Percentiles rank a stretch among this genome's conserved stretches.
Conservation (phyloP, 2,329 filamentous ascomycete species). For the Aspergillus arachidicola region DNA sequence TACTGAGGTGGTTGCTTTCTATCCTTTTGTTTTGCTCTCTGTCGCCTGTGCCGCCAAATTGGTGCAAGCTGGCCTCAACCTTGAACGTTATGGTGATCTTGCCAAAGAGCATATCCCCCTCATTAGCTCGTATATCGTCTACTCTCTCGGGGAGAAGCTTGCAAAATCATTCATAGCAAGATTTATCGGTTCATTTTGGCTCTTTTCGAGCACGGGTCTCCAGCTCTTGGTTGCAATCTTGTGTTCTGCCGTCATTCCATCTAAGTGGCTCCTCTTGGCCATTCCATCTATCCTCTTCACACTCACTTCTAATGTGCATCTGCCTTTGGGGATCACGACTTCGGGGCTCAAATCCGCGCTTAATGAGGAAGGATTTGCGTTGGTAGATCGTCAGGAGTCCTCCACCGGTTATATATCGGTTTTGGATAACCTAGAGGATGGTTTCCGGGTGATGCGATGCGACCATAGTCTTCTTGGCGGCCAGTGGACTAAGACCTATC, state of each 20-base stretch:
- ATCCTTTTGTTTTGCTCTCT: constrained; percentile 68
- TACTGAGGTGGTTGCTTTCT: constrained; percentile 73
- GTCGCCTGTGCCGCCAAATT: constrained; percentile 65
- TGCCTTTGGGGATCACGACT: constrained; percentile 63
- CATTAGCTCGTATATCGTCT: constrained; percentile 67
- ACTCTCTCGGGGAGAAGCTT: constrained; percentile 53
- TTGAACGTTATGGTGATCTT: constrained; percentile 58
- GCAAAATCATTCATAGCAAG: constrained; percentile 45
- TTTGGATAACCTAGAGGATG: constrained; percentile 69
- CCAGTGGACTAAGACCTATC: constrained; percentile 70
- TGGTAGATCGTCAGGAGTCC: constrained; percentile 83
- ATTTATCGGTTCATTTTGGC: constrained; percentile 62
- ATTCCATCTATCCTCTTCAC: constrained; percentile 70
- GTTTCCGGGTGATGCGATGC: constrained; percentile 82
- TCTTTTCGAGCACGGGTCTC: constrained; percentile 72
- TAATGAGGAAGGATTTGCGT: constrained; percentile 65
- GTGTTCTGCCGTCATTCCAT: constrained; percentile 70
- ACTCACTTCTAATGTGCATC: constrained; percentile 72
- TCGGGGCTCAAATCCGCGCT: constrained; percentile 68
- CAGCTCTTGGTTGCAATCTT: constrained; percentile 67
- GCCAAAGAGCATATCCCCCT: constrained; percentile 67
- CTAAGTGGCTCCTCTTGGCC: constrained; percentile 66
- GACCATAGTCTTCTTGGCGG: constrained; percentile 94
- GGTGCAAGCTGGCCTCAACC: constrained; percentile 61
- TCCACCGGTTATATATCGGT: constrained; percentile 92